phyloP scores from a whole-genome alignment of 2,329 filamentous ascomycete genomes.

The Dissoconium aciculare region DNA sequence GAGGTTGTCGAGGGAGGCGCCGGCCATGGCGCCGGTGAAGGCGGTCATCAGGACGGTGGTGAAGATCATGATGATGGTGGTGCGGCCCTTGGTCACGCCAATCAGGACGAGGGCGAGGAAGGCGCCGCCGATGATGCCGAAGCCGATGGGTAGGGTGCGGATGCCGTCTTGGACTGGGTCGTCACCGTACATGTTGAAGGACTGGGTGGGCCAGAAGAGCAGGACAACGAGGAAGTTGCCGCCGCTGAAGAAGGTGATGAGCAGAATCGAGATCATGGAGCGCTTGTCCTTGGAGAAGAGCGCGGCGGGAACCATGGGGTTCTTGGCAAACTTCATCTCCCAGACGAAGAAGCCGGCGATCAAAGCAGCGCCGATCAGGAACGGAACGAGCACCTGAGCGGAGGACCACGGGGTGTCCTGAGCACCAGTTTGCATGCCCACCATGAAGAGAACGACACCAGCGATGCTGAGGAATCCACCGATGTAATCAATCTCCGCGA shows the following conservation, averaged over 20 bases:
- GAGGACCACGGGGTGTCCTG: slow-evolving; percentile 20
- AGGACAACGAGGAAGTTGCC: slow-evolving; percentile 29
- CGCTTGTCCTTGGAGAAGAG: slow-evolving; percentile 22
- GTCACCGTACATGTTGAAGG: slow-evolving; percentile 47
- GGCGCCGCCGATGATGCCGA: slow-evolving; percentile 48
- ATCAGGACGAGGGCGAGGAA: slow-evolving; percentile 44
- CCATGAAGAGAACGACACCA: slow-evolving; percentile 38
- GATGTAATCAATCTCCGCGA: slow-evolving; percentile 37
- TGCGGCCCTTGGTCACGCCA: slow-evolving; percentile 42
- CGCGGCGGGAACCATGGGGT: slow-evolving; percentile 23
- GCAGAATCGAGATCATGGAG: slow-evolving; percentile 23
- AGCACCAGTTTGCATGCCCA: slow-evolving; percentile 25
- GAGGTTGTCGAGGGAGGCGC: slow-evolving; percentile 16
- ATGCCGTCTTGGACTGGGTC: slow-evolving; percentile 50
- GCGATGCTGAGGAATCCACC: slow-evolving; percentile 38
- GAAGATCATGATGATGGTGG: slow-evolving; percentile 44
- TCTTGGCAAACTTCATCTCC: slow-evolving; percentile 19
- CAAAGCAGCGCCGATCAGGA: slow-evolving; percentile 21
- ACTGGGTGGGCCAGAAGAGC: slow-evolving; percentile 49
- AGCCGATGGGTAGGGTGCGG: slow-evolving; percentile 48
- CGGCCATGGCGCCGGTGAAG: slow-evolving; percentile 25
- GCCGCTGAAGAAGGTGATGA: slow-evolving; percentile 28
- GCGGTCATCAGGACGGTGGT: slow-evolving; percentile 51
- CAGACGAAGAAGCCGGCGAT: slow-evolving; percentile 22
- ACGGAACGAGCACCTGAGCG: slow-evolving; percentile 21